These are phyloP conservation scores for Apiospora arundinis DNA, from an alignment of 2,329 filamentous ascomycete genomes.

Conservation along the genomic window DNA sequence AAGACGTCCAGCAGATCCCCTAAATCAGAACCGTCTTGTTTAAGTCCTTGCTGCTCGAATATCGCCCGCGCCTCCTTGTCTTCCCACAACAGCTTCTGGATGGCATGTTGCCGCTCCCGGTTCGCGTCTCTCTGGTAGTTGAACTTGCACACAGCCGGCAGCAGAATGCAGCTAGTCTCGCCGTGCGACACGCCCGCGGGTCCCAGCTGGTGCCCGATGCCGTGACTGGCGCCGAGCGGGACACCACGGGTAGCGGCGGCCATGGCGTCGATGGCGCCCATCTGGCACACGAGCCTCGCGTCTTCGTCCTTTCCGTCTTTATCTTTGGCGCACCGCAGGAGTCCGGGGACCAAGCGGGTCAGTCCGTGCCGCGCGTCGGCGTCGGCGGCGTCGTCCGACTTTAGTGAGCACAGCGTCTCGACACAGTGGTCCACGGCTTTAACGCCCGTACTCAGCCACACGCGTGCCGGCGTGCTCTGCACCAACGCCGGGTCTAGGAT, in stretches of 20 bases:
- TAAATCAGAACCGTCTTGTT: slow-evolving; percentile 46
- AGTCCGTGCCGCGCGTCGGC: slow-evolving; percentile 30
- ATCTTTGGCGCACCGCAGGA: slow-evolving; percentile 33
- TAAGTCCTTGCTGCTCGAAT: slow-evolving; percentile 37
- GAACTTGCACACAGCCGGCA: slow-evolving; percentile 62
- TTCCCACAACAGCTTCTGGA: slow-evolving; percentile 50
- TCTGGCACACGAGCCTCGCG: slow-evolving; percentile 53
- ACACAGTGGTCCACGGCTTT: slow-evolving; percentile 42
- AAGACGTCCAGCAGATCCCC: slow-evolving; percentile 59
- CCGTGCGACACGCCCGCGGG: slow-evolving; percentile 65
- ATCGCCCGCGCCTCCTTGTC: slow-evolving; percentile 38
- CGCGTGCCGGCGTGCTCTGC: slow-evolving; percentile 54
- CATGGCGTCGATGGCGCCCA: slow-evolving; percentile 61
- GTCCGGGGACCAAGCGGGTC: slow-evolving; percentile 31
- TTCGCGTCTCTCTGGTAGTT: slow-evolving; percentile 52
- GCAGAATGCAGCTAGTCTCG: slow-evolving; percentile 63
- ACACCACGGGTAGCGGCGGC: slow-evolving; percentile 47
- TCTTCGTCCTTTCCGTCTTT: slow-evolving; percentile 44
- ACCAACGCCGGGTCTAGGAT: slow-evolving; percentile 62
- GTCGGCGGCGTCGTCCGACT: slow-evolving; percentile 31
- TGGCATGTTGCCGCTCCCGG: slow-evolving; percentile 46
- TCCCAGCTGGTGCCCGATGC: slow-evolving; percentile 59
- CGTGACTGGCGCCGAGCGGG: slow-evolving; percentile 56
- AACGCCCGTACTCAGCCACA: slow-evolving; percentile 63
- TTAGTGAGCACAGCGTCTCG: slow-evolving; percentile 38